Conservation (phyloP, 176 grass and related monocot genomes). For the Ensete ventricosum region DNA sequence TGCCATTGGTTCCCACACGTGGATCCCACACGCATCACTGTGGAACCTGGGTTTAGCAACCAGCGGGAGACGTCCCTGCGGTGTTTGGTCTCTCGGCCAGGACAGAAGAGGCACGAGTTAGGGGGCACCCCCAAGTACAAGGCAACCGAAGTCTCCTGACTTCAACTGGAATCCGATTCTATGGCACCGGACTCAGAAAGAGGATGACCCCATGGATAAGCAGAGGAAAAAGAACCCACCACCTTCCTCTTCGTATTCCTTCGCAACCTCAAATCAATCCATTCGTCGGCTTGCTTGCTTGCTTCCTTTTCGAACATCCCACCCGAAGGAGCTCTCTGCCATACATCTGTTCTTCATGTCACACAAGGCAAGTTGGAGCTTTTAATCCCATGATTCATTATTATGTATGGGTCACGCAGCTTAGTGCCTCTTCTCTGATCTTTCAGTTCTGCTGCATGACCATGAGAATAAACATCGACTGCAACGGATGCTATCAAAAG, state of each 20-base stretch:
- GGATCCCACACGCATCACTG: no score
- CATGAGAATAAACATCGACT: slow-evolving; percentile 89
- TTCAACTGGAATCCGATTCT: slow-evolving; percentile 22
- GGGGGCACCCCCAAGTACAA: neutral
- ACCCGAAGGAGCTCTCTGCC: neutral
- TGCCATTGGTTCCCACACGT: no score
- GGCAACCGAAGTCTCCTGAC: neutral
- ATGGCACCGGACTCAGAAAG: slow-evolving; percentile 13
- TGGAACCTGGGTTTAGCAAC: no score
- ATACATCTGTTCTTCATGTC: neutral
- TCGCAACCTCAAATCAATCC: slow-evolving; percentile 14
- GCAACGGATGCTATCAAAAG: slow-evolving; percentile 91
- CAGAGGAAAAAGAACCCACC: slow-evolving; percentile 23
- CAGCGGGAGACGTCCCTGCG: no score
- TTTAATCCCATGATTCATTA: neutral
- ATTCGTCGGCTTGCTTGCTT: slow-evolving; percentile 13
- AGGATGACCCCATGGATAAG: slow-evolving; percentile 13
- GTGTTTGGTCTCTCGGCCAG: no score
- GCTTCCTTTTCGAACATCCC: neutral
- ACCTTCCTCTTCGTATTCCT: slow-evolving; percentile 15
- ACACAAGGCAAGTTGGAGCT: neutral
- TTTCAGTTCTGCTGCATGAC: slow-evolving; percentile 62
- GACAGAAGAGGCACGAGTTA: no score
- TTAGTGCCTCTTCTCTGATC: neutral
- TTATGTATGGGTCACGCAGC: no score